Conservation (phyloP, 1,139 yeast genomes). For the Zygosaccharomyces sapae region DNA sequence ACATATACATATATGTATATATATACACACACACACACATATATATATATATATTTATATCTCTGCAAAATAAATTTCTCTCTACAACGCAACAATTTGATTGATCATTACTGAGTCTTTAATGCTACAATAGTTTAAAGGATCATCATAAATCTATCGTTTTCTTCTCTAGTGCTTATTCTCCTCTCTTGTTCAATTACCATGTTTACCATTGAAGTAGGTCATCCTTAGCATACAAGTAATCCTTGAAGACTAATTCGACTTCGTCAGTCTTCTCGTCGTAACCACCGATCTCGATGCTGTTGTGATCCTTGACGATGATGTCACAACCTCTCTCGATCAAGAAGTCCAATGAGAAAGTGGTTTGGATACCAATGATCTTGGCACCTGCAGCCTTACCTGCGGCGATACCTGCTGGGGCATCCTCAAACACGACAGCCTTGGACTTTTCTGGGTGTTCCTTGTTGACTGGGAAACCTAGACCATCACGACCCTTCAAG, state of each 20-base stretch:
- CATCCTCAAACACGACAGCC: conserved; percentile 76
- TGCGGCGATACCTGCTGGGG: conserved; percentile 80
- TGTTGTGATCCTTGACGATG: conserved; percentile 66
- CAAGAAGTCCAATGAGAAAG: conserved; percentile 65
- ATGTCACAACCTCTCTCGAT: conserved; percentile 75
- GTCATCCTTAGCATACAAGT: conserved; percentile 38
- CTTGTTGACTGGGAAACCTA: conserved; percentile 47
- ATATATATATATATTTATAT: no score
- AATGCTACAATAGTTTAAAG: background rate
- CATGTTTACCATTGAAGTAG: conserved; percentile 31
- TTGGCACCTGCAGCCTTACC: conserved; percentile 83
- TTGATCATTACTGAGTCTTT: no score
- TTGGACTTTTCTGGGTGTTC: conserved; percentile 38
- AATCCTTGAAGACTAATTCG: conserved; percentile 37
- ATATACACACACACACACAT: no score
- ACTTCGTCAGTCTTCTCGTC: conserved; percentile 37
- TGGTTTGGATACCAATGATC: conserved; percentile 78
- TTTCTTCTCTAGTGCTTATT: background rate
- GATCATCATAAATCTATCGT: background rate
- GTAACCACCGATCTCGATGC: conserved; percentile 41
- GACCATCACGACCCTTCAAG: conserved; percentile 56
- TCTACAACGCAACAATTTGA: no score
- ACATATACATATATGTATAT: no score
- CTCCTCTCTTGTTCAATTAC: no score
- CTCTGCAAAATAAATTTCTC: background rate